phyloP scores from a whole-genome alignment of 371 early-diverging fungal species.

The Rhizomucor pusillus region DNA sequence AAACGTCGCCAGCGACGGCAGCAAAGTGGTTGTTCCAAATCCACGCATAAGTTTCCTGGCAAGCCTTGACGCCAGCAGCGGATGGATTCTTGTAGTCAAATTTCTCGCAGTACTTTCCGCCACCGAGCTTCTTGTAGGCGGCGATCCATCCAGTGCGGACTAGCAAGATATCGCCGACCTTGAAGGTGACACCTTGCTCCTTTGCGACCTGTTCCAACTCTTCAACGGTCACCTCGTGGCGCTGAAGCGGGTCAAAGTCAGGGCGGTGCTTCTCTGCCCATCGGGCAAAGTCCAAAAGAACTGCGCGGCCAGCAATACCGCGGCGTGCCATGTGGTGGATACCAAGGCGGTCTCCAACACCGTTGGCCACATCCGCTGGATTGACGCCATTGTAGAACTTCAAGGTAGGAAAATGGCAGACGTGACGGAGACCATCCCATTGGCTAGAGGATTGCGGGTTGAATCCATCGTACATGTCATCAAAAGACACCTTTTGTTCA shows the following conservation, averaged over 20 bases:
- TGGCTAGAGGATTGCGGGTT: constrained; percentile 43
- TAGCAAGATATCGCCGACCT: constrained; percentile 39
- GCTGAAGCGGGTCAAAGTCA: constrained; percentile 26
- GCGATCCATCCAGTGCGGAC: constrained; percentile 41
- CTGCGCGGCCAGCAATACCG: constrained; percentile 45
- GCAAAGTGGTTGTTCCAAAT: constrained; percentile 47
- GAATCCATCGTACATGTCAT: constrained; percentile 33
- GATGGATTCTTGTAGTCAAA: constrained; percentile 14
- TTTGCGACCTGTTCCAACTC: constrained; percentile 35
- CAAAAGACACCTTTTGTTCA: constrained; percentile 19
- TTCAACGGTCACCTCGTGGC: constrained; percentile 30
- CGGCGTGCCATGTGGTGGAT: constrained; percentile 44
- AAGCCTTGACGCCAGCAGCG: constrained; percentile 34
- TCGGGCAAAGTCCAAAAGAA: constrained; percentile 39
- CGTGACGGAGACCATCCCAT: constrained; percentile 47
- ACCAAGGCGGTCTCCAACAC: constrained; percentile 26
- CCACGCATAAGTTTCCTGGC: constrained; percentile 41
- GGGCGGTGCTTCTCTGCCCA: constrained; percentile 31
- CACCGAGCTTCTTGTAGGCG: constrained; percentile 8
- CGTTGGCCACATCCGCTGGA: constrained; percentile 13
- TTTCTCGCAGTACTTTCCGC: not conserved
- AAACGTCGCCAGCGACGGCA: constrained; percentile 35
- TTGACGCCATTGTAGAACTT: constrained; percentile 33
- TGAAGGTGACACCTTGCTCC: constrained; percentile 32
- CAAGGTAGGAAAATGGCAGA: constrained; percentile 16